phyloP scores from a whole-genome alignment of 2,329 filamentous ascomycete genomes.

The Decorospora gaudefroyi region DNA sequence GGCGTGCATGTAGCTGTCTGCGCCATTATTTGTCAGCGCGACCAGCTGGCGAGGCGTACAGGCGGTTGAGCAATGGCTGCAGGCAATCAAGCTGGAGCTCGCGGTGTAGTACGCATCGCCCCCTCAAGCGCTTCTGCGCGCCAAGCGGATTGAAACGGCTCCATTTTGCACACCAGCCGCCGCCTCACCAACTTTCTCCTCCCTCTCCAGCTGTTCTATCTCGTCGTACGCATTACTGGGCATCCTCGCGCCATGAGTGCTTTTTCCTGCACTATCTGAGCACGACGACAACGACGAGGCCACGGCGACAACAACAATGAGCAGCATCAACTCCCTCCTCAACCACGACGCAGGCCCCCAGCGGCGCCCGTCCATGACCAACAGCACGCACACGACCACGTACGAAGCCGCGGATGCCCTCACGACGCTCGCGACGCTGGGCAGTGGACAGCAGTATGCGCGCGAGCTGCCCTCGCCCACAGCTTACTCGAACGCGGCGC shows the following conservation, averaged over 20 bases:
- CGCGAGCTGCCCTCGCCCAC: constrained; percentile 43
- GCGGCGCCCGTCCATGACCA: constrained; percentile 19
- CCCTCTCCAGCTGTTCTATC: not conserved
- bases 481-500: constrained; percentile 34
- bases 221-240: constrained; percentile 2
- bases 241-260: constrained; percentile 12
- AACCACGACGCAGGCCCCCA: constrained; percentile 35
- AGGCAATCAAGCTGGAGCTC: constrained; percentile 10
- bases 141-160: constrained; percentile 22
- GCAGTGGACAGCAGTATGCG: constrained; percentile 41
- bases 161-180: constrained; percentile 21
- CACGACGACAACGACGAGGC: constrained; percentile 5
- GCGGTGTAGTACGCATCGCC: not conserved
- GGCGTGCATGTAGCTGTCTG: constrained; percentile 1
- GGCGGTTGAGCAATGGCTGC: constrained; percentile 9
- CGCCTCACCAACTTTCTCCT: constrained; percentile 4
- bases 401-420: constrained; percentile 51
- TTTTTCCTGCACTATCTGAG: constrained; percentile 6
- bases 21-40: constrained; percentile 14
- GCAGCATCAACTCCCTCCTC: constrained; percentile 45
- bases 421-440: constrained; percentile 42
- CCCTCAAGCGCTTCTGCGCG: constrained; percentile 13
- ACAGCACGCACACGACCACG: constrained; percentile 27
- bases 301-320: constrained; percentile 29
- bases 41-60: constrained; percentile 1